Base-by-base conservation (phyloP, 352 stramenopile genomes). In the Pythium guiyangense region DNA sequence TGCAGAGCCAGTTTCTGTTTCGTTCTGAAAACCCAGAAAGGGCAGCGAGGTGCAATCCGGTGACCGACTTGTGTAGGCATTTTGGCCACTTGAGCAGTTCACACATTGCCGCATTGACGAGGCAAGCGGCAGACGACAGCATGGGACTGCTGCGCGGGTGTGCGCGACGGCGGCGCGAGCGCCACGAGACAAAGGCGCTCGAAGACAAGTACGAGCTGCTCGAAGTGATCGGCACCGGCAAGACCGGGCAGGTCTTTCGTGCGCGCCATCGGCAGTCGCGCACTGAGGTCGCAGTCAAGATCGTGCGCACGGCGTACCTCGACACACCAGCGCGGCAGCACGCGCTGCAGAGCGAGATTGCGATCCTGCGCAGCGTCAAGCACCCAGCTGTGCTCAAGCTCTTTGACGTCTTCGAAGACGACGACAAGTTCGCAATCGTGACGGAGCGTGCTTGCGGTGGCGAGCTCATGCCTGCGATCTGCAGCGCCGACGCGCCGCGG, bases 171-270 rank as follows among this genome's bases (percentile, higher is more conserved):
- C 42, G 42, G 42, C 42, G 18, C 17, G 42, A 22, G 6, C 15
- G 42, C 42, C 4, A 5, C 4, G 25, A 17, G 5, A 22, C 42
- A 17, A 46, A 46, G 42, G 42, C 42, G n/a, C 80, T 89, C 18
- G 78, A 90, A 42, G 66, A 76, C 20, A 67, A 74, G 14, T 94
- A 92, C 71, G 80, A 92, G 57, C 67, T 75, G 39, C 57, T 85
- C 57, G 70, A 89, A 49, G 65, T 86, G 48, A 69, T 94, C 43
- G 84, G 84, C 39, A 75, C 90, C 43, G 84, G 84, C 60, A 92
- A 94, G 66, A 94, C 82, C 2, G 80, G 74, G 14, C 69, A 78
- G 49, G 84, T 94, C 57, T 88, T 77, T 45, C 69, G 77, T 35
- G 82, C 76, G 40, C 73, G 70, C 52, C 66, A 73, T 42, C 70